Base-by-base conservation (phyloP, 495 filamentous ascomycete genomes). In the Hypoxylon perforatum region DNA sequence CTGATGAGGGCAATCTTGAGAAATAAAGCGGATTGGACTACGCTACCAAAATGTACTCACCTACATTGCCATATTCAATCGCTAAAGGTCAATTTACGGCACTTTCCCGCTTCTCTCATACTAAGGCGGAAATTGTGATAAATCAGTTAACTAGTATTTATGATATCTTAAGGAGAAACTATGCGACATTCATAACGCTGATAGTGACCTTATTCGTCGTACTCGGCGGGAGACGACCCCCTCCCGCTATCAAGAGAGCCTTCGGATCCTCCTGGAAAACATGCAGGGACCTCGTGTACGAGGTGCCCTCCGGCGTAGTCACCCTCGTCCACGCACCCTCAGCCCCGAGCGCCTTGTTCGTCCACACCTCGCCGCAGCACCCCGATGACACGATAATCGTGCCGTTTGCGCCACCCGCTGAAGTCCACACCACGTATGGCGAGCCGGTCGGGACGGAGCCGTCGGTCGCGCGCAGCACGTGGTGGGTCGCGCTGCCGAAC, bases 351-450 rank as follows among this genome's bases (percentile, higher is more conserved):
- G 74, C 77, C 35, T 78, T 73, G 64, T 91, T 91, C 19, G 86
- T 68, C 51, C 87, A 91, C 2, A 91, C 63, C 18, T 84, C 74
- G n/a, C 74, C 73, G 33, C 78, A 67, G 7, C 78, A 82, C 0
- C 83, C 83, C 6, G 77, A 77, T 61, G 84, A 87, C 25, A 86
- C 86, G 11, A 90, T 78, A 49, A 87, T 81, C 0, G 86, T 87
- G 9, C 86, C 86, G 57, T 87, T 80, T n/a, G 61, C 65, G 11
- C 85, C 85, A 7, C 86, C 86, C 17, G 79, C 79, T 1, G 81
- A 67, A 0, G 77, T 80, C 85, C 85, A 88, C 0, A 80, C 78
- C 6, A 86, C 79, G 53, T 86, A 87, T 1, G 86, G 86, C 1
- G 81, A 83, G 18, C 80, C 80, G 3, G 74, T 84, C 0, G 87